Evolutionary conservation across 2,329 filamentous ascomycete genomes (phyloP).

Genomic region (Aureobasidium subglaciale): DNA sequence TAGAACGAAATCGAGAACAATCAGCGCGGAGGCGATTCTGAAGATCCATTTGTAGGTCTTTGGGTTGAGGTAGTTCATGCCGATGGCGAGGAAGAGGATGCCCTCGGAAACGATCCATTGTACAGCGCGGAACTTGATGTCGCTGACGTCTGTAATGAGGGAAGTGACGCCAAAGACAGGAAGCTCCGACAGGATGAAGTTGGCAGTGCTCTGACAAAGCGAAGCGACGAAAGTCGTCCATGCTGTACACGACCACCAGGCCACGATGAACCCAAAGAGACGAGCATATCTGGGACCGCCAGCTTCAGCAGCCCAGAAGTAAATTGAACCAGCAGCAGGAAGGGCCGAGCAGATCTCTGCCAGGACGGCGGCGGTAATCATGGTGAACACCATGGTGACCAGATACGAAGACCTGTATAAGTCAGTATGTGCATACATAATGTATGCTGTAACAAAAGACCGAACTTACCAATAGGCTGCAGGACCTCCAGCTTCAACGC

Average conservation of each 20-base stretch:
- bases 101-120: conserved; percentile 52
- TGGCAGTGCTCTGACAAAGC: conserved; percentile 31
- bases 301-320: conserved; percentile 55
- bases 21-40: conserved; percentile 43
- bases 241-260: conserved; percentile 57
- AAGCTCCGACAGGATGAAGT: conserved; percentile 43
- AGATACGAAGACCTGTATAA: conserved; percentile 50
- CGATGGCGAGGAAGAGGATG: conserved; percentile 34
- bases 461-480: conserved; percentile 49
- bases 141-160: conserved; percentile 46
- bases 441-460: no score
- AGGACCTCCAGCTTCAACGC: conserved; percentile 54
- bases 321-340: conserved; percentile 53
- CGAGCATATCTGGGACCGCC: conserved; percentile 50
- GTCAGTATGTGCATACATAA: neutral
- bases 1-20: conserved; percentile 51
- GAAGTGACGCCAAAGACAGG: conserved; percentile 47
- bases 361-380: conserved; percentile 54
- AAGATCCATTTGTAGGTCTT: conserved; percentile 45
- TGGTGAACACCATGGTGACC: conserved; percentile 53
- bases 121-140: conserved; percentile 52
- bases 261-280: conserved; percentile 54
- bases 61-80: conserved; percentile 33
- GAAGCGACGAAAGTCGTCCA: conserved; percentile 46
- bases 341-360: conserved; percentile 55